These are phyloP conservation scores for Taphrina flavorubra DNA, from an alignment of 1,139 yeast genomes.

Conservation along the genomic window DNA sequence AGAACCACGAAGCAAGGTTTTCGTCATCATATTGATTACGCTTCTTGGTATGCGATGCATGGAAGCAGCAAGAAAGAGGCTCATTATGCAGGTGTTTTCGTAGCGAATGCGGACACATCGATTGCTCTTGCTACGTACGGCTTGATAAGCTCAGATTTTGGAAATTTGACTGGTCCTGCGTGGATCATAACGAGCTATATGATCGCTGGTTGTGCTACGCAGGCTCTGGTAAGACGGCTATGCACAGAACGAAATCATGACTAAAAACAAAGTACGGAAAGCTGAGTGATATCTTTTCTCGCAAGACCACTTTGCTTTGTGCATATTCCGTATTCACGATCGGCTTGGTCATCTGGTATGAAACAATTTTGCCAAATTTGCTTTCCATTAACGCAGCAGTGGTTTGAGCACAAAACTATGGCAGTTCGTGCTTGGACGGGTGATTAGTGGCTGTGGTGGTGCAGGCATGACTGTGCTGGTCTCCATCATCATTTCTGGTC, in stretches of 20 bases:
- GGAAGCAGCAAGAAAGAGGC: not conserved
- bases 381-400: not conserved
- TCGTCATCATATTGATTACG: not conserved
- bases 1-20: not conserved
- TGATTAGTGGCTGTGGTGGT: constrained; percentile 70
- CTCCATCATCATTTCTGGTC: constrained; percentile 56
- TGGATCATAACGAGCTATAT: constrained; percentile 29
- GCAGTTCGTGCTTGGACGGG: constrained; percentile 65
- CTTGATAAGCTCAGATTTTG: constrained; percentile 20
- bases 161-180: not conserved
- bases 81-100: constrained; percentile 14
- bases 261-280: constrained; percentile 58
- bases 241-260: not conserved
- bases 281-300: constrained; percentile 66
- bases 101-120: constrained; percentile 32
- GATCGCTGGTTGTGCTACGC: constrained; percentile 27
- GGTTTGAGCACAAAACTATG: constrained; percentile 3
- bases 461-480: constrained; percentile 69
- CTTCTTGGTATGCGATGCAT: not conserved
- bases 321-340: constrained; percentile 63
- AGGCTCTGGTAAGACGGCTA: constrained; percentile 51
- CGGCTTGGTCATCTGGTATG: constrained; percentile 7
- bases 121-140: constrained; percentile 31
- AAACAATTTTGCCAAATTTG: not conserved
- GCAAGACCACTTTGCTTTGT: constrained; percentile 59